Evolutionary conservation across 768 basidiomycete genomes (phyloP).

Genomic region (Gyrodon lividus): DNA sequence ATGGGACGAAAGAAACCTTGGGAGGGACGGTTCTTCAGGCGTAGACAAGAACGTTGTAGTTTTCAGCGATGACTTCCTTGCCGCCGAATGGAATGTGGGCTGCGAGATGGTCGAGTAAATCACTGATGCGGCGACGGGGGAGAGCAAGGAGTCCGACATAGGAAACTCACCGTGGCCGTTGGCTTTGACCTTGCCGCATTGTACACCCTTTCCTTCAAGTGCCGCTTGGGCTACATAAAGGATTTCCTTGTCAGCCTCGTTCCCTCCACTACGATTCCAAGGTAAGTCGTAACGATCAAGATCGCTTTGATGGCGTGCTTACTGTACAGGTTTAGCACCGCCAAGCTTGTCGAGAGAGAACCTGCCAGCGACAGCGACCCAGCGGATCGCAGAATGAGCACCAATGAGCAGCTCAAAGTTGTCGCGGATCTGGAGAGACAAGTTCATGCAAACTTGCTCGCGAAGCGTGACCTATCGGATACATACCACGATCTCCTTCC

Average conservation of each 20-base stretch:
- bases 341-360: background rate
- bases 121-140: too few species aligned
- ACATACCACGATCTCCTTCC: conserved; percentile 10
- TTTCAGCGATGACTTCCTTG: background rate
- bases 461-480: background rate
- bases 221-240: background rate
- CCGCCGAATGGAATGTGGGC: background rate
- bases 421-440: conserved; percentile 20
- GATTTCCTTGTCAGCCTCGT: background rate
- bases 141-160: background rate
- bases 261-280: background rate
- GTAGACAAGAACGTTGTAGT: background rate
- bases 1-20: too few species aligned
- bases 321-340: background rate
- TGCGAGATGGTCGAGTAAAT: too few species aligned
- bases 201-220: background rate
- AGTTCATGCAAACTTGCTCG: background rate
- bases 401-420: conserved; percentile 42
- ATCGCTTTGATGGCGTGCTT: background rate
- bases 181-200: background rate
- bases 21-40: too few species aligned
- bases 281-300: background rate
- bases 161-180: background rate
- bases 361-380: background rate
- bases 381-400: conserved; percentile 38